A percentile compares a stretch with the other conserved stretches of the same genome.
Evolutionary conservation across 1,284 basidiomycete genomes (phyloP).

Genomic region (Thecaphora thlaspeos): DNA sequence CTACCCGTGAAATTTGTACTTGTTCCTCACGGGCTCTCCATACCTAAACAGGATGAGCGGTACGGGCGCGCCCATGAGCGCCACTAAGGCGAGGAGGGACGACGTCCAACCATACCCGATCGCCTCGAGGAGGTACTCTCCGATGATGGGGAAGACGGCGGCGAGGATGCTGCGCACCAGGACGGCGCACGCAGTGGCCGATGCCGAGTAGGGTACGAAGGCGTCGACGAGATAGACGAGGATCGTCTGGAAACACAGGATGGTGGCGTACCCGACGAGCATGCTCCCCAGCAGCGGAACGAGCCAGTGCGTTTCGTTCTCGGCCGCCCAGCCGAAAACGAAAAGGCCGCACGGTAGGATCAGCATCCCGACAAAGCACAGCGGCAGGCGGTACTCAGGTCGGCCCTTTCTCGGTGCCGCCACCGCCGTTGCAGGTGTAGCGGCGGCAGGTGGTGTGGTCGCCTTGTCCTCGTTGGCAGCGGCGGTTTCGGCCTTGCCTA

Average conservation of each 20-base stretch:
- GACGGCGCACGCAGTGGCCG: conserved; percentile 59
- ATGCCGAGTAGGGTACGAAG: conserved; percentile 61
- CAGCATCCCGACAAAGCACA: conserved; percentile 61
- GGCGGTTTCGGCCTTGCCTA: neutral
- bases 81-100: conserved; percentile 59
- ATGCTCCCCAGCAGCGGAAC: conserved; percentile 41
- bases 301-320: conserved; percentile 33
- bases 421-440: neutral
- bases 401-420: conserved; percentile 23
- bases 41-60: conserved; percentile 59
- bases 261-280: conserved; percentile 45
- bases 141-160: conserved; percentile 60
- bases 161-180: conserved; percentile 58
- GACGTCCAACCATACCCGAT: conserved; percentile 60
- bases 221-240: conserved; percentile 60
- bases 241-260: conserved; percentile 60
- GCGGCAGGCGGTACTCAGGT: conserved; percentile 56
- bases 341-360: conserved; percentile 60
- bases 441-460: neutral
- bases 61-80: conserved; percentile 58
- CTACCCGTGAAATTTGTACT: conserved; percentile 39
- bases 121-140: conserved; percentile 58
- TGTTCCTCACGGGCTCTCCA: conserved; percentile 54
- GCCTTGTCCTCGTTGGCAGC: neutral
- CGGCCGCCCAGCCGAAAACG: conserved; percentile 55